Conservation (phyloP, 257 asterid species). For the Leonotis leonurus region DNA sequence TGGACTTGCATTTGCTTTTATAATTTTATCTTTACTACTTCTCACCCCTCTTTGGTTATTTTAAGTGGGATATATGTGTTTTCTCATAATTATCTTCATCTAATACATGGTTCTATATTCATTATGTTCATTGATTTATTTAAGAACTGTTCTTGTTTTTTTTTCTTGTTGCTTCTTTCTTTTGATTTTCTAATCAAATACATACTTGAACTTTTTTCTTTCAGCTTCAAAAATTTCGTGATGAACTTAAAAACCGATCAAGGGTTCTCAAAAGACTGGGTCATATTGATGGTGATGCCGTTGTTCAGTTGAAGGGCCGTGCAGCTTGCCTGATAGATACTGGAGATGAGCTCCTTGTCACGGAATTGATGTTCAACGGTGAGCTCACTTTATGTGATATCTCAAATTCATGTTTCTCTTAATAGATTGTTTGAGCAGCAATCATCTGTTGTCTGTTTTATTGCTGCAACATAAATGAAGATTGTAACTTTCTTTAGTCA, state of each 20-base stretch:
- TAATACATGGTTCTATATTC: not conserved
- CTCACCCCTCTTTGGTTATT: conserved; percentile 1
- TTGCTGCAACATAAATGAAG: not conserved
- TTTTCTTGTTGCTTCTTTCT: not conserved
- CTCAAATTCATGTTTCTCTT: not conserved
- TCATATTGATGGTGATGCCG: conserved; percentile 82
- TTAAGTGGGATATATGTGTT: not conserved
- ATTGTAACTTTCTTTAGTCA: not conserved
- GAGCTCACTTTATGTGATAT: conserved; percentile 12
- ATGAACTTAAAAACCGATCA: conserved; percentile 92
- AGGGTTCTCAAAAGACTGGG: conserved; percentile 90
- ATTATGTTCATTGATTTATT: not conserved
- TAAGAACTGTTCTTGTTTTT: not conserved
- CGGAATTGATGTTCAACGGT: conserved; percentile 97
- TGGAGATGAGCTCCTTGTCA: conserved; percentile 96
- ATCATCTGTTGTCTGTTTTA: not conserved
- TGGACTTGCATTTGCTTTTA: not conserved
- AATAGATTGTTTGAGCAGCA: not conserved
- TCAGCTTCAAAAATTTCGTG: conserved; percentile 96
- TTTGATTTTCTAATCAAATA: conserved; percentile 5
- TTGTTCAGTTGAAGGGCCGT: conserved; percentile 90
- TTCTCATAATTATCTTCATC: not conserved
- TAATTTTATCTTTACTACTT: not conserved
- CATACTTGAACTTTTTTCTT: conserved; percentile 7
- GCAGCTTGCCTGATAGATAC: conserved; percentile 99